Conservation (phyloP, 140 eudicot species). For the Stevia rebaudiana region DNA sequence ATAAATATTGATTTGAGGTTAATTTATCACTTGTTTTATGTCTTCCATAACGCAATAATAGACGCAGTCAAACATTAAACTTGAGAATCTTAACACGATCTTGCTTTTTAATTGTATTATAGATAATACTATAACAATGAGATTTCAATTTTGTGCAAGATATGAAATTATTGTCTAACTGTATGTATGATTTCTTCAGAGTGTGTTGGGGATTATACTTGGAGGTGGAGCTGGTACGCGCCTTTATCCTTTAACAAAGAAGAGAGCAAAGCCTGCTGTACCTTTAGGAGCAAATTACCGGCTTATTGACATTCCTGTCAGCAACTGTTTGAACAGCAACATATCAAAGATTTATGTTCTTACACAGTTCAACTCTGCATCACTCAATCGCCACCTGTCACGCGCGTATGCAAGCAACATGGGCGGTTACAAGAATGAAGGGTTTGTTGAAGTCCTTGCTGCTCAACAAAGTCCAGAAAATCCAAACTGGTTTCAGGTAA, state of each 20-base stretch:
- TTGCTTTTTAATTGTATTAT: not conserved
- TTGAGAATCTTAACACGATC: not conserved
- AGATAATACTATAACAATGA: not conserved
- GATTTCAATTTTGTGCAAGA: conserved; percentile 7
- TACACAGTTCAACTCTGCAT: conserved; percentile 94
- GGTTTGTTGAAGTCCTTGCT: conserved; percentile 99
- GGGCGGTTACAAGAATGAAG: conserved; percentile 99
- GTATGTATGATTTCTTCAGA: conserved; percentile 42
- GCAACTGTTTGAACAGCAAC: conserved; percentile 95
- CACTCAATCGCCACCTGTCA: conserved; percentile 96
- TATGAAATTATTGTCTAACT: not conserved
- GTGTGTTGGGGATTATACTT: conserved; percentile 92
- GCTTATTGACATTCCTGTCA: conserved; percentile 95
- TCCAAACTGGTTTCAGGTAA: conserved; percentile 98
- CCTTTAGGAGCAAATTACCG: conserved; percentile 97
- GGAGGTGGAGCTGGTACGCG: conserved; percentile 99
- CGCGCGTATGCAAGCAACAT: conserved; percentile 95
- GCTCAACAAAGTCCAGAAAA: conserved; percentile 99
- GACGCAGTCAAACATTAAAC: not conserved
- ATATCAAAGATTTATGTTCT: conserved; percentile 90
- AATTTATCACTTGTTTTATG: not conserved
- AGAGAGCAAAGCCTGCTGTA: conserved; percentile 98
- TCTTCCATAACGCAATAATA: not conserved
- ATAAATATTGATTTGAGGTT: not conserved
- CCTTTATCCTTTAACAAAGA: conserved; percentile 92